Conservation (phyloP, 306 rosid species). For the Cucumis hystrix region DNA sequence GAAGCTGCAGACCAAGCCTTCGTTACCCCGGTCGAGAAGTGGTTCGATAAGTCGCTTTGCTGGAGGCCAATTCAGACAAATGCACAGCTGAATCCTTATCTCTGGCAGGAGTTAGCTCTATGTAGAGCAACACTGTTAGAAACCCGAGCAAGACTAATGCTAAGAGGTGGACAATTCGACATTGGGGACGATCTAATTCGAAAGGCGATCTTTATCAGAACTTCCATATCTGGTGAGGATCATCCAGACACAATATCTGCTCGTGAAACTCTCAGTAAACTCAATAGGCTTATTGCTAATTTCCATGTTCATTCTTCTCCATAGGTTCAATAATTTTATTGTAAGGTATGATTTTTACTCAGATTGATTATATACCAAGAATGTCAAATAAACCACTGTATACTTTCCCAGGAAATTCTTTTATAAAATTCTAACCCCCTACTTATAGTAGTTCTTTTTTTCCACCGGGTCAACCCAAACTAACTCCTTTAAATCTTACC, state of each 20-base stretch:
- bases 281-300: conserved; percentile 67
- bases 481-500: neutral
- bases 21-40: conserved; percentile 67
- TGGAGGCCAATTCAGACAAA: conserved; percentile 68
- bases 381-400: conserved; percentile 36
- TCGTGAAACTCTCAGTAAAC: conserved; percentile 60
- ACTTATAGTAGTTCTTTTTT: conserved; percentile 7
- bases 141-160: conserved; percentile 77
- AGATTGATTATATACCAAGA: conserved; percentile 27
- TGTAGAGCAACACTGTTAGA: conserved; percentile 71
- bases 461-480: neutral
- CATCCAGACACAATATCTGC: conserved; percentile 74
- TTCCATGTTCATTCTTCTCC: conserved; percentile 47
- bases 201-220: conserved; percentile 70
- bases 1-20: conserved; percentile 87
- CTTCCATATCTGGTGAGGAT: conserved; percentile 74
- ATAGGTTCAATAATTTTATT: conserved; percentile 28
- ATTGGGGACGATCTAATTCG: conserved; percentile 67
- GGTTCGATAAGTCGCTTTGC: conserved; percentile 67
- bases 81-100: conserved; percentile 77
- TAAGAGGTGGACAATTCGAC: conserved; percentile 79
- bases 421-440: conserved; percentile 14
- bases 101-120: conserved; percentile 80
- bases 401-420: conserved; percentile 20
- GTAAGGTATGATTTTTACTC: conserved; percentile 21